These are phyloP conservation scores for Phlebiopsis gigantea DNA, from an alignment of 768 basidiomycete genomes.

Conservation along the genomic window DNA sequence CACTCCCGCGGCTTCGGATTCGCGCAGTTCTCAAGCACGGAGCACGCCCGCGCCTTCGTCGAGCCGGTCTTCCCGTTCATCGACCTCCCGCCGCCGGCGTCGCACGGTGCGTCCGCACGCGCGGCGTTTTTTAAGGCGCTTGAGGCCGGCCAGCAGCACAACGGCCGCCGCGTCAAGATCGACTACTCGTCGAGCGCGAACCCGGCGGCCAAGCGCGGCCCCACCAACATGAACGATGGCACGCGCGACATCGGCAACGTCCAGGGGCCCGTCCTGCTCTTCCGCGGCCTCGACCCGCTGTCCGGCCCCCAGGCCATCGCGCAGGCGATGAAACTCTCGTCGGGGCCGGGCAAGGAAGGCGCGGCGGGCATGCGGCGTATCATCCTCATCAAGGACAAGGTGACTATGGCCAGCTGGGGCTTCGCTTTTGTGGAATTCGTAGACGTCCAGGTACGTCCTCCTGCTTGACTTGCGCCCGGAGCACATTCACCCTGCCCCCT, in stretches of 20 bases:
- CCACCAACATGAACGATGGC: conserved; percentile 78
- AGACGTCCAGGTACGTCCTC: conserved; percentile 62
- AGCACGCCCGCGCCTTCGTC: conserved; percentile 88
- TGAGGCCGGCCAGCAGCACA: conserved; percentile 64
- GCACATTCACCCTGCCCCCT: conserved; percentile 11
- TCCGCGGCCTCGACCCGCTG: conserved; percentile 85
- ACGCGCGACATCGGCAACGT: conserved; percentile 92
- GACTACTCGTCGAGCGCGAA: conserved; percentile 89
- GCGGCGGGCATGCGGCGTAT: conserved; percentile 86
- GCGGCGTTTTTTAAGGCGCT: conserved; percentile 69
- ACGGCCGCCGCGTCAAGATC: conserved; percentile 87
- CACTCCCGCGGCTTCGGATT: conserved; percentile 95
- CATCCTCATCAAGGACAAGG: conserved; percentile 83
- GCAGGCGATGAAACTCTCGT: conserved; percentile 75
- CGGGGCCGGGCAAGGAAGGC: conserved; percentile 71
- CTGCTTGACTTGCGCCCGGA: conserved; percentile 7
- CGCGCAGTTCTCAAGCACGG: conserved; percentile 83
- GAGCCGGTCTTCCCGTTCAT: conserved; percentile 88
- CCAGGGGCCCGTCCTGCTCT: conserved; percentile 76
- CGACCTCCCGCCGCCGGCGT: conserved; percentile 86
- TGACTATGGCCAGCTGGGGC: conserved; percentile 84
- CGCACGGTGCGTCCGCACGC: conserved; percentile 76
- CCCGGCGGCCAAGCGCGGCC: conserved; percentile 56
- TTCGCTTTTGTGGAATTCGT: conserved; percentile 93
- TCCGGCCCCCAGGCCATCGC: conserved; percentile 87